phyloP scores from a whole-genome alignment of 345 rosid species.

The Corchorus olitorius region DNA sequence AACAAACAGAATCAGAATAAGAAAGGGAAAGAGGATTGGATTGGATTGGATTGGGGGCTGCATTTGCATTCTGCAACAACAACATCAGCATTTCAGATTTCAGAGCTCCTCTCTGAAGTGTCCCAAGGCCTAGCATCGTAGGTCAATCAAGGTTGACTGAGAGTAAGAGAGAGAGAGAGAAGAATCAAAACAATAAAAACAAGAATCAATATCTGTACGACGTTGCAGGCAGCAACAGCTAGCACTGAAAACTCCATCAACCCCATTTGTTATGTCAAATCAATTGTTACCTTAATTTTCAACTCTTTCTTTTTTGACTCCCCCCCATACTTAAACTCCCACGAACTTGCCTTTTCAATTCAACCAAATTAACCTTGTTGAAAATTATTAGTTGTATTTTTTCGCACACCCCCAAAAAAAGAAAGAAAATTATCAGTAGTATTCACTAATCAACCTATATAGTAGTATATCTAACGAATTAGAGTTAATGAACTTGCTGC shows the following conservation, averaged over 20 bases:
- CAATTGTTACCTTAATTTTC: not conserved
- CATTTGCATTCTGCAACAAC: not conserved
- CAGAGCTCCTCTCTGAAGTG: not conserved
- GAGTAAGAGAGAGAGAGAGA: not conserved
- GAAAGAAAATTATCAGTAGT: no score
- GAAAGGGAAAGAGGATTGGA: not conserved
- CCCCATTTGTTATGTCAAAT: not conserved
- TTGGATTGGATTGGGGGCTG: conserved; percentile 1
- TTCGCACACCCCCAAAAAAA: no score
- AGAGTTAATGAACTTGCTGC: no score
- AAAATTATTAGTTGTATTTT: no score
- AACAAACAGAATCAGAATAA: not conserved
- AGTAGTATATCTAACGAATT: no score
- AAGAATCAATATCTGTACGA: not conserved
- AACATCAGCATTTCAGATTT: not conserved
- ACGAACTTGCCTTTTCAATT: no score
- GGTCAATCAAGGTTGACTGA: not conserved
- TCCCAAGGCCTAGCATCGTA: not conserved
- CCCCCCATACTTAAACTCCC: not conserved
- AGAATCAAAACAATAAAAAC: not conserved
- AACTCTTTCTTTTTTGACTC: not conserved
- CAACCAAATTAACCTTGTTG: no score
- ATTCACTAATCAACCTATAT: no score
- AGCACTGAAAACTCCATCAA: not conserved
- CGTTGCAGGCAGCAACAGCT: not conserved